Evolutionary conservation across 1,139 yeast species (phyloP), one percentile per base, ranked within the genome.

Genomic region (Torulaspora pretoriensis): DNA sequence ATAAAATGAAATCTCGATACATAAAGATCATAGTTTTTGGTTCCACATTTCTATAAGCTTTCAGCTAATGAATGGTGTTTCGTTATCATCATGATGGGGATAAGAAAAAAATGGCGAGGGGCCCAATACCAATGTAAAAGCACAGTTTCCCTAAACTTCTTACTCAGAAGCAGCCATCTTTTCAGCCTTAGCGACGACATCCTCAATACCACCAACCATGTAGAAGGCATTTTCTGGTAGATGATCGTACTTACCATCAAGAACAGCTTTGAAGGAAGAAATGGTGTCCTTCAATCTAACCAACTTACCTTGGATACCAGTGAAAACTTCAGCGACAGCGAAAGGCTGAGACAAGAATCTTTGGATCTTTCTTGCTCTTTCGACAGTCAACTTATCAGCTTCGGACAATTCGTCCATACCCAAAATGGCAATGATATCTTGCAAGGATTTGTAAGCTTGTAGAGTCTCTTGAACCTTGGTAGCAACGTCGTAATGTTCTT

Each of bases 391-490:
- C 80, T 92, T 92, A 77, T 92, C 98, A 65, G 83, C 77, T 80
- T 92, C 98, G 60, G 97, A 89, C 78, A 92, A 83, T 81, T 92
- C 98, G 77, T 92, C 98, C 98, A 92, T 92, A 90, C 98, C 98
- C 75, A 92, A 86, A 83, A 92, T 92, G 76, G 98, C 98, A 82
- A 92, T 92, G 75, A 92, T 92, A 84, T 92, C 98, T 81, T 92
- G 98, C 73, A 92, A 83, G 65, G 98, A 92, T 82, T 92, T 92
- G 86, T 92, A 92, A 67, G 97, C 96, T 81, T 92, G 98, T 74
- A 92, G 80, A 64, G 97, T 92, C 79, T 90, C 95, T 80, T 92
- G 98, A 63, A 92, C 98, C 68, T 75, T 71, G 61, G 95, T 78
- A 58, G 98, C 98, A 71, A 85, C 90, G 63, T 83, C 84, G 78